Conservation (phyloP, 169 alveolate genomes). For the Plasmodium berghei region DNA sequence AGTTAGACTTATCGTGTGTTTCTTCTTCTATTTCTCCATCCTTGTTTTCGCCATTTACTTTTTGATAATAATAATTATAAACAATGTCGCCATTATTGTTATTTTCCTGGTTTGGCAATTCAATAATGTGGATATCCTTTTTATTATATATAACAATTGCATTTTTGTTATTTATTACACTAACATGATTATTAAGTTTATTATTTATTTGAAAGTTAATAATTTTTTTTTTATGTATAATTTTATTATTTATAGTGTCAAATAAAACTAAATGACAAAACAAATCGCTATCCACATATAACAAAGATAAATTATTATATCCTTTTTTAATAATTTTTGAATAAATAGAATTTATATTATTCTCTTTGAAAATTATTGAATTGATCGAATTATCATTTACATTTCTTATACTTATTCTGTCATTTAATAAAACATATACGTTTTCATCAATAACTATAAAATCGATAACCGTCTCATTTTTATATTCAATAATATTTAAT, state of each 20-base stretch:
- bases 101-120: slow-evolving; percentile 21
- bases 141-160: slow-evolving; percentile 48
- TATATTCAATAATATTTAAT: slow-evolving; percentile 41
- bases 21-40: not conserved
- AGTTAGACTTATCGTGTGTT: not conserved
- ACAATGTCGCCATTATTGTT: not conserved
- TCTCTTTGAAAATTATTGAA: slow-evolving; percentile 35
- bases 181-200: slow-evolving; percentile 22
- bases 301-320: slow-evolving; percentile 1
- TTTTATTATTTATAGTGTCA: slow-evolving; percentile 6
- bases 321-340: slow-evolving; percentile 12
- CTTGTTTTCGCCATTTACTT: not conserved
- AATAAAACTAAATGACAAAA: slow-evolving; percentile 9
- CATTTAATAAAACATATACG: slow-evolving; percentile 17
- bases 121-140: slow-evolving; percentile 42
- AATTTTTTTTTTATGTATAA: slow-evolving; percentile 20
- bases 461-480: slow-evolving; percentile 47
- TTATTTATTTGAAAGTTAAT: slow-evolving; percentile 14
- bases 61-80: slow-evolving; percentile 4
- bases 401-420: slow-evolving; percentile 63
- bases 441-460: slow-evolving; percentile 48
- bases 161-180: slow-evolving; percentile 16
- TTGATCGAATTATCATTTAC: slow-evolving; percentile 10
- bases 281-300: slow-evolving; percentile 43
- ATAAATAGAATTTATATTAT: slow-evolving; percentile 38